Evolutionary conservation across 1,284 basidiomycete species (phyloP), one percentile per base, ranked within the genome.

Genomic region (Spongispora temasekensis): DNA sequence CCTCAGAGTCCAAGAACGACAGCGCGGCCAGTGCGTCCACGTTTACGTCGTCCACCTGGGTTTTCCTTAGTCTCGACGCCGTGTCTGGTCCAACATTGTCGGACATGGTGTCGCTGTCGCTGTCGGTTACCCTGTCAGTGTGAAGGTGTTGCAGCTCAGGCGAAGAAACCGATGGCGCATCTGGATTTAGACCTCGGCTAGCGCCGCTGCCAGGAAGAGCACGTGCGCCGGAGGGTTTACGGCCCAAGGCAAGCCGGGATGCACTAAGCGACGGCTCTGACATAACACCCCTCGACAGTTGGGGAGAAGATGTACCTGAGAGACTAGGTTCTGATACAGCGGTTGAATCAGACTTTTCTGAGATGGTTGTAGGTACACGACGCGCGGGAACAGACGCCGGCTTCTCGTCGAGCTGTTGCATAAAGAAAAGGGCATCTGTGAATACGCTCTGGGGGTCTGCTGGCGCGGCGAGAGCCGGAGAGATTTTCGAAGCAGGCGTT

Each of bases 181-280:
- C 76, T 62, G 61, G 57, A 75, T 74, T 72, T 73, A 63, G 64
- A 40, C 55, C 64, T 74, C 74, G 74, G 71, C 67, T 77, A 64
- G 64, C 56, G 55, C 70, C 77, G 69, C 56, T 61, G 61, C 58
- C 57, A 46, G 83, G 79, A 57, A 83, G 87, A 53, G 90, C 92
- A 85, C 93, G 90, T 84, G 93, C 93, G 42, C 93, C 93, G 50
- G 91, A 91, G 19, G 93, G 93, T 72, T 89, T 90, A 68, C 89
- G 82, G 68, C 88, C 87, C 48, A 90, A 69, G 32, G 72, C 75
- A 68, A 77, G 71, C 65, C 80, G 77, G 44, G 73, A 70, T 27
- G 75, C 60, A 50, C 59, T 58, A 70, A 69, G 62, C 62, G 64
- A 68, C 1, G 61, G 62, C 19, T 70, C 72, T 51, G 62, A 64